Percentiles rank a stretch among this genome's conserved stretches.
Evolutionary conservation across 768 basidiomycete genomes (phyloP).

Genomic region (Tulasnella calospora): DNA sequence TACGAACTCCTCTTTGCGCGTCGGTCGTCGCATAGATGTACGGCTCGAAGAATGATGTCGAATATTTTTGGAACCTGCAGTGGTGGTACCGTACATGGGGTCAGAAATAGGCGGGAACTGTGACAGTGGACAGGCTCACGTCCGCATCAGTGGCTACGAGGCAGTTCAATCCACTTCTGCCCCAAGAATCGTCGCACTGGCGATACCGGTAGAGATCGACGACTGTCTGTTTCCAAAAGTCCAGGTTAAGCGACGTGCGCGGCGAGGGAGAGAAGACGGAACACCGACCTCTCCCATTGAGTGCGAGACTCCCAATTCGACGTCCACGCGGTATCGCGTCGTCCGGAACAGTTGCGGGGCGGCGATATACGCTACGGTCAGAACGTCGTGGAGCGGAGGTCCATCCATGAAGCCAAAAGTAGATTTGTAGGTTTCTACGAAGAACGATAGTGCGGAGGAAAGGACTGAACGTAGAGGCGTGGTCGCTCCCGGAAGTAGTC

Average conservation of each 20-base stretch:
- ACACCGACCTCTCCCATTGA: constrained; percentile 74
- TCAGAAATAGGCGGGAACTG: neutral
- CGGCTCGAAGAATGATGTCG: constrained; percentile 25
- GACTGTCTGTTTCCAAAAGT: constrained; percentile 63
- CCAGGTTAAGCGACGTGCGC: constrained; percentile 44
- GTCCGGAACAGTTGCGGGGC: constrained; percentile 60
- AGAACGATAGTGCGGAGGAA: constrained; percentile 69
- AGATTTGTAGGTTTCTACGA: constrained; percentile 63
- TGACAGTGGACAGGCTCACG: constrained; percentile 42
- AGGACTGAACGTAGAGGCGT: constrained; percentile 63
- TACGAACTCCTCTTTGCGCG: neutral
- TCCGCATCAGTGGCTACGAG: constrained; percentile 61
- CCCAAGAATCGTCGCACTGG: constrained; percentile 60
- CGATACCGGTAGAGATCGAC: constrained; percentile 71
- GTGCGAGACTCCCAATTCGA: constrained; percentile 65
- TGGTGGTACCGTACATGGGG: neutral
- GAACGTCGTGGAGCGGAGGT: constrained; percentile 81
- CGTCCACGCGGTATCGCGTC: constrained; percentile 70
- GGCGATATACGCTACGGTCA: constrained; percentile 73
- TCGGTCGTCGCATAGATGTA: constrained; percentile 28
- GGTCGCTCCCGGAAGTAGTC: constrained; percentile 32
- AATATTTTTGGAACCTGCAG: constrained; percentile 31
- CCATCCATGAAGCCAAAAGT: constrained; percentile 80
- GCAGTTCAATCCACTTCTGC: constrained; percentile 68
- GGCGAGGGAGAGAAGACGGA: constrained; percentile 56